Percentiles rank a stretch among this genome's conserved stretches.
Conservation (phyloP, 129 eudicot genomes). For the Flaveria ramosissima region DNA sequence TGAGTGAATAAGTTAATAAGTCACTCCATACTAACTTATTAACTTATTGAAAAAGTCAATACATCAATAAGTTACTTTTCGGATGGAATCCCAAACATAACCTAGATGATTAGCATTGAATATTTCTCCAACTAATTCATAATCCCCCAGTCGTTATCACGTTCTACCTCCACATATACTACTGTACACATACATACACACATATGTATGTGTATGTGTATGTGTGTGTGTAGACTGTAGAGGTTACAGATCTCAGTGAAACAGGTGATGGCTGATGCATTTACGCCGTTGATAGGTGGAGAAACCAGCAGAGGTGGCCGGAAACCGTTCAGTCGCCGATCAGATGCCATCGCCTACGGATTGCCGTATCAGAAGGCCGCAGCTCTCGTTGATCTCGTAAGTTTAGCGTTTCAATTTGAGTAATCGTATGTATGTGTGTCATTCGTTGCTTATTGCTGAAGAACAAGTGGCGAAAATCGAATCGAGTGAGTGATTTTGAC, state of each 20-base stretch:
- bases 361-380: conserved; percentile 86
- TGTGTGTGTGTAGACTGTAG: not conserved
- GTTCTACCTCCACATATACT: not conserved
- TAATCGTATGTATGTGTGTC: not conserved
- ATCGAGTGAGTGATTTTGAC: conserved; percentile 25
- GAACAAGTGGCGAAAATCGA: not conserved
- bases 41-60: too few species aligned
- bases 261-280: conserved; percentile 18
- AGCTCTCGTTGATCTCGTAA: conserved; percentile 94
- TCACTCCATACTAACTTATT: too few species aligned
- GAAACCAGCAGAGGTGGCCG: conserved; percentile 45
- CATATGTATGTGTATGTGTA: not conserved
- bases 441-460: not conserved
- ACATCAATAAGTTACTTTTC: too few species aligned
- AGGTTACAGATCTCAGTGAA: conserved; percentile 14
- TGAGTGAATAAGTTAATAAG: too few species aligned
- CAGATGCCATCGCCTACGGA: conserved; percentile 75
- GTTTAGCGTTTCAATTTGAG: conserved; percentile 4
- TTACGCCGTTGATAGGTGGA: conserved; percentile 46
- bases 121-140: not conserved
- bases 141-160: not conserved
- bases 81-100: too few species aligned
- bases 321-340: conserved; percentile 40
- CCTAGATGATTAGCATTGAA: not conserved
- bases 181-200: not conserved